Evolutionary conservation across 345 rosid genomes (phyloP), one percentile per base, ranked within the genome.

Genomic region (Murraya paniculata): DNA sequence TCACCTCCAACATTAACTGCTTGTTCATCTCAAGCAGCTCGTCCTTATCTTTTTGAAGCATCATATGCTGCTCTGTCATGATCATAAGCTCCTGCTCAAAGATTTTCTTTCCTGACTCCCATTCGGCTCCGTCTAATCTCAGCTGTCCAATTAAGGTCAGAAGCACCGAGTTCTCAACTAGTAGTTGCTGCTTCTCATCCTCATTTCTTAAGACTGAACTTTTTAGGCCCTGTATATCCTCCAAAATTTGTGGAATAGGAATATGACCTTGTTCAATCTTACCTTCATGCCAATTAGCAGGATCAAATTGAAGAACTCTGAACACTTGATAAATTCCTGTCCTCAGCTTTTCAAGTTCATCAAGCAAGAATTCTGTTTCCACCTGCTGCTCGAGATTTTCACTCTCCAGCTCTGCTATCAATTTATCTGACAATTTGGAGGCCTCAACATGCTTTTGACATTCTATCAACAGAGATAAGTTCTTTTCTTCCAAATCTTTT

Each of bases 361-460:
- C 91, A 60, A 90, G 83, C 76, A 94, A 86, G 68, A 87, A 84
- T 71, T 93, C 91, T 68, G 85, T 84, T 84, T 94, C 95, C 80
- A 88, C 83, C 78, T 89, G 91, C 87, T 87, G 96, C 87, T 90
- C 93, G 2, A 90, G 89, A 84, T 91, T 94, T 88, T 97, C 99
- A 66, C 83, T 86, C 87, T 92, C 90, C 79, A 97, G 84, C 77
- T 91, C 93, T 27, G 89, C 77, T 67, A 94, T 92, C 75, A 91
- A 84, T 75, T 90, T 90, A 74, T 88, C 89, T 1, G 98, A 93
- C 62, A 85, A 79, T 55, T 91, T 91, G 0, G 97, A 90, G 27
- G 93, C 91, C 79, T 93, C 94, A 6, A 83, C 82, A 66, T 93
- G 88, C 79, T 91, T 94, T 80, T 90, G 89, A 79, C 90, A 90